Evolutionary conservation across 768 basidiomycete species (phyloP).

Genomic region (Tremella mesenterica): DNA sequence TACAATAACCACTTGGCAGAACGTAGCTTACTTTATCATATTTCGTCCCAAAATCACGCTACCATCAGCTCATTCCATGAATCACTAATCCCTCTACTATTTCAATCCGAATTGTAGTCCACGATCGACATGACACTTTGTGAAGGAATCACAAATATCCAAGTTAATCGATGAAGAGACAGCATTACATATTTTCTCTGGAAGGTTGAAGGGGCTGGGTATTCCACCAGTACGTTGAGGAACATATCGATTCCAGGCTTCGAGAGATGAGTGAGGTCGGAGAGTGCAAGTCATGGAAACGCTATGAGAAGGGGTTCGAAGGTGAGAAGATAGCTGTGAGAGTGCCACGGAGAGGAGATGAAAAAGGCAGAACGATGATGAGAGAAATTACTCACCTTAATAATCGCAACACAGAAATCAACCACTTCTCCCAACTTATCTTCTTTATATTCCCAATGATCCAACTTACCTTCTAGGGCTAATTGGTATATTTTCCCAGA

Average conservation of each 20-base stretch:
- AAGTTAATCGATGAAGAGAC: too few relatives aligned
- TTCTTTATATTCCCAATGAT: constrained; percentile 80
- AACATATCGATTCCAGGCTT: not conserved
- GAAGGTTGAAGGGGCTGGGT: not conserved
- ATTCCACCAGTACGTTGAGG: not conserved
- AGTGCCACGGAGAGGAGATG: not conserved
- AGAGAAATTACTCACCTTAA: constrained; percentile 53
- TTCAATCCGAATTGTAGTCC: too few relatives aligned
- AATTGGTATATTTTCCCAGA: constrained; percentile 70
- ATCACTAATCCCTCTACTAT: too few relatives aligned
- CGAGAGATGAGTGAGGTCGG: too few relatives aligned
- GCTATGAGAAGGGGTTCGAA: constrained; percentile 16
- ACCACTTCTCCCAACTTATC: constrained; percentile 63
- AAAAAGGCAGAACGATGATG: not conserved
- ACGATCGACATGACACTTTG: too few relatives aligned
- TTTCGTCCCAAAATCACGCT: too few relatives aligned
- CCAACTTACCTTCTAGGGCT: constrained; percentile 61
- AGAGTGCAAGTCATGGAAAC: not conserved
- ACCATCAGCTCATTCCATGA: too few relatives aligned
- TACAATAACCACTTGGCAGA: too few relatives aligned
- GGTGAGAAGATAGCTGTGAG: constrained; percentile 13
- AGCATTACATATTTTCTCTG: too few relatives aligned
- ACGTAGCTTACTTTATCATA: too few relatives aligned
- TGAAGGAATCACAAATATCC: too few relatives aligned
- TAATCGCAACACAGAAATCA: constrained; percentile 65